A percentile compares a stretch with the other conserved stretches of the same genome.
Conservation (phyloP, 371 early-diverging fungal genomes). For the Synchytrium microbalum region DNA sequence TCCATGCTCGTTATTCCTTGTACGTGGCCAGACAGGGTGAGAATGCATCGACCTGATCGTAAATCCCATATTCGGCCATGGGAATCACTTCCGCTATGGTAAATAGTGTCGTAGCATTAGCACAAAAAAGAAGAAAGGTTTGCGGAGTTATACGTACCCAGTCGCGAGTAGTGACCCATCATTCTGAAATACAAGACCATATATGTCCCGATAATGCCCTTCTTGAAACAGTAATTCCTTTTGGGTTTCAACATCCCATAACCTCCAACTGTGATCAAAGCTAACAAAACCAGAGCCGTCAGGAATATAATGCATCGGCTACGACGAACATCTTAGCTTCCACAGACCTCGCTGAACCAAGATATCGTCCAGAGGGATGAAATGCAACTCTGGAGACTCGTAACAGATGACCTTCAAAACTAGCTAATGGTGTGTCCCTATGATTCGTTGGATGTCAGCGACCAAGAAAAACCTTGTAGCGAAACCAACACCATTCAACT, state of each 20-base stretch:
- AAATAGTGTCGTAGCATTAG: neutral
- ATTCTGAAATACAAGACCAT: conserved; percentile 78
- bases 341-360: conserved; percentile 70
- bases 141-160: conserved; percentile 45
- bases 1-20: conserved; percentile 79
- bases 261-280: conserved; percentile 88
- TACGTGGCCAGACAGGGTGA: conserved; percentile 86
- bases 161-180: conserved; percentile 89
- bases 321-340: neutral
- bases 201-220: conserved; percentile 89
- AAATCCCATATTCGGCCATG: conserved; percentile 93
- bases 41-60: conserved; percentile 80
- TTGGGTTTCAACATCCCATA: conserved; percentile 80
- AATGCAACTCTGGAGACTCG: conserved; percentile 82
- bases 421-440: conserved; percentile 68
- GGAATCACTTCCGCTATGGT: conserved; percentile 70
- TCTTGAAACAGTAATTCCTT: conserved; percentile 81
- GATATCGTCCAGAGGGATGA: conserved; percentile 81
- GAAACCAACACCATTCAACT: conserved; percentile 7
- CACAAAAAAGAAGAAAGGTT: conserved; percentile 2
- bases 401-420: conserved; percentile 70
- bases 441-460: neutral
- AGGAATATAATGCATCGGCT: neutral
- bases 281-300: conserved; percentile 17
- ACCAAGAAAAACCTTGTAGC: neutral